Evolutionary conservation across 306 rosid genomes (phyloP).

Genomic region (Prinsepia uniflora): DNA sequence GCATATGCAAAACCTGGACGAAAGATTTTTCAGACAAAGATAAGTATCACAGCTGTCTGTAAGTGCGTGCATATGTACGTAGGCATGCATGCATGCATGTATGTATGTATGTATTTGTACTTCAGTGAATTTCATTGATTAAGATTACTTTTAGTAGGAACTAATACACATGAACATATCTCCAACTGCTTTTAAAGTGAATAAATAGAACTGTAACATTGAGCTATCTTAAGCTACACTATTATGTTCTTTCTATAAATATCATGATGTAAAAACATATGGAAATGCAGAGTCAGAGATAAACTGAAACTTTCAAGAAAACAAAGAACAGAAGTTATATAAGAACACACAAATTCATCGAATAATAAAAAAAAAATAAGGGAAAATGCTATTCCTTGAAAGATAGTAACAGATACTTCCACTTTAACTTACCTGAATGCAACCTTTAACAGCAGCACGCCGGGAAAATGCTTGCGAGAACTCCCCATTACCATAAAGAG

Average conservation of each 20-base stretch:
- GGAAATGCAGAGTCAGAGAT: background rate
- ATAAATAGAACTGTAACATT: background rate
- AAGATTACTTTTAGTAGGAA: background rate
- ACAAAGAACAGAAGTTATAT: background rate
- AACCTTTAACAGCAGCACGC: constrained; percentile 95
- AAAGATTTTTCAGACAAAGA: constrained; percentile 23
- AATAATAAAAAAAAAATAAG: constrained; percentile 1
- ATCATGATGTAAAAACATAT: background rate
- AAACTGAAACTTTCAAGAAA: background rate
- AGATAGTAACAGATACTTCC: background rate
- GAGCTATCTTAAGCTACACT: background rate
- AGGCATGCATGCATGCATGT: background rate
- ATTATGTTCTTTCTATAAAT: background rate
- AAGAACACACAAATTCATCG: background rate
- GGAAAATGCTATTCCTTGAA: background rate
- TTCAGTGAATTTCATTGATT: background rate
- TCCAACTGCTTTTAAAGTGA: background rate
- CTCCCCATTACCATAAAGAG: constrained; percentile 88
- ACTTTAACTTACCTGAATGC: constrained; percentile 74
- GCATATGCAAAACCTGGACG: constrained; percentile 84
- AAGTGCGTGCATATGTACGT: background rate
- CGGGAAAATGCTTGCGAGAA: constrained; percentile 86
- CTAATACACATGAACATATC: constrained; percentile 1
- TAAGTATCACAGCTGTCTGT: constrained; percentile 20
- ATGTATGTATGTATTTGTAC: background rate